Base-by-base conservation (phyloP, 2,329 filamentous ascomycete species). In the Colletotrichum lupini region DNA sequence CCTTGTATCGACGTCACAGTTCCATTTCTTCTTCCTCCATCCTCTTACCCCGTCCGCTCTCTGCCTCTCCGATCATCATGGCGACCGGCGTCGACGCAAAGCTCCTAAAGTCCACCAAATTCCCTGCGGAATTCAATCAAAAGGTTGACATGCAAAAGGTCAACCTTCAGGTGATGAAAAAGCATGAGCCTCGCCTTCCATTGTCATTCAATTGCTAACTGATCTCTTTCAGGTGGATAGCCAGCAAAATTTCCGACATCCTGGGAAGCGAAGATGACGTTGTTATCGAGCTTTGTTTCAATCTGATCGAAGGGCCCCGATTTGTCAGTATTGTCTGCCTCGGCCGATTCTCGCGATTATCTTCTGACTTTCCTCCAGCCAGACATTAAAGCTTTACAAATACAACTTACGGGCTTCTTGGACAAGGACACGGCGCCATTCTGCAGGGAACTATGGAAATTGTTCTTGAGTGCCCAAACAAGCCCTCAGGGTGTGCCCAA, bases 91-190 rank as follows among this genome's bases (percentile, higher is more conserved):
- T 97, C 75, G 96, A 98, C 83, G 92, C 94, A 76, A 97, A 97
- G 87, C 90, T 97, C 79, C 86, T 98, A 69, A 94, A 93, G 88
- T 92, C 92, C 83, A 98, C 95, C 68, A 98, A 97, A 81, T 98
- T 98, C 76, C 97, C 97, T 58, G 89, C 92, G 8, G 95, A 98
- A 80, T 99, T 98, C 85, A 96, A 90, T 81, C 92, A 94, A 81
- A 98, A 98, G 86, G 97, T 99, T 76, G 95, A 99, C 86, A 98
- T 97, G 91, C 91, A 92, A 78, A 98, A 98, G 86, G 95, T 99
- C 83, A 98, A 99, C 81, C 88, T 98, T 63, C 95, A 97, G 83
- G 94, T 99, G 68, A 97, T 99, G 92, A 98, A 98, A 89, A 97
- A 97, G 94, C 97, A 81, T 9, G 64, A 37, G 14, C 32, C 30